Conservation (phyloP, 2,329 filamentous ascomycete genomes). For the Tolypocladium capitatum region DNA sequence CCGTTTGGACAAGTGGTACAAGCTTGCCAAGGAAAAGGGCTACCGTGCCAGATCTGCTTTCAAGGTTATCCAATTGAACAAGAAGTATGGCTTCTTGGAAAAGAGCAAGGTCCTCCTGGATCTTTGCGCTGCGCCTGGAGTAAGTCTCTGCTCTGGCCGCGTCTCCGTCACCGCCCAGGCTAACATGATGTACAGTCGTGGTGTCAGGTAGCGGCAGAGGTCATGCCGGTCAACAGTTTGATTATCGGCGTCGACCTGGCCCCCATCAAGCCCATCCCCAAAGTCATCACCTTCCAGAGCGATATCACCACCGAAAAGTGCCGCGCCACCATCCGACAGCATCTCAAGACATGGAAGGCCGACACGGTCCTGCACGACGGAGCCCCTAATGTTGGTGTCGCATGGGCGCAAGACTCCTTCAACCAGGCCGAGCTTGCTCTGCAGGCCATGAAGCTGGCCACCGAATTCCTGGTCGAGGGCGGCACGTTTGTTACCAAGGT, state of each 20-base stretch:
- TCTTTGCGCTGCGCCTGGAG: constrained; percentile 91
- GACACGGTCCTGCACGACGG: constrained; percentile 94
- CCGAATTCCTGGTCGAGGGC: constrained; percentile 78
- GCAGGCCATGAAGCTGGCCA: constrained; percentile 83
- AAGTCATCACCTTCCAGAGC: constrained; percentile 89
- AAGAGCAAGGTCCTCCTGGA: constrained; percentile 93
- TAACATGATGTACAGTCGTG: constrained; percentile 49
- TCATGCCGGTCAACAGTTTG: constrained; percentile 79
- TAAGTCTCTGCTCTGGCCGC: constrained; percentile 26
- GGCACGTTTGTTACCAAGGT: constrained; percentile 96
- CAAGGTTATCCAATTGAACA: constrained; percentile 96
- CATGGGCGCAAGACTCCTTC: constrained; percentile 97
- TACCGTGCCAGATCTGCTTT: constrained; percentile 93
- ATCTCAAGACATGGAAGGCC: constrained; percentile 92
- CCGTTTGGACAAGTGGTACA: constrained; percentile 98
- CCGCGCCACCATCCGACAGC: constrained; percentile 72
- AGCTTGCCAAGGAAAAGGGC: constrained; percentile 95
- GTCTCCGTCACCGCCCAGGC: neutral
- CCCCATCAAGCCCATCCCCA: constrained; percentile 90
- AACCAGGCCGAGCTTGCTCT: constrained; percentile 88
- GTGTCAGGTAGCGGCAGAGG: constrained; percentile 92
- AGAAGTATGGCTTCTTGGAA: constrained; percentile 96
- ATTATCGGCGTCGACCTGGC: constrained; percentile 91
- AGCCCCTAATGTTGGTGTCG: constrained; percentile 93
- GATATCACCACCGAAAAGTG: constrained; percentile 98